Evolutionary conservation across 164 flowering plant genomes (phyloP), one percentile per base, ranked within the genome.

Genomic region (Chloranthus sessilifolius): DNA sequence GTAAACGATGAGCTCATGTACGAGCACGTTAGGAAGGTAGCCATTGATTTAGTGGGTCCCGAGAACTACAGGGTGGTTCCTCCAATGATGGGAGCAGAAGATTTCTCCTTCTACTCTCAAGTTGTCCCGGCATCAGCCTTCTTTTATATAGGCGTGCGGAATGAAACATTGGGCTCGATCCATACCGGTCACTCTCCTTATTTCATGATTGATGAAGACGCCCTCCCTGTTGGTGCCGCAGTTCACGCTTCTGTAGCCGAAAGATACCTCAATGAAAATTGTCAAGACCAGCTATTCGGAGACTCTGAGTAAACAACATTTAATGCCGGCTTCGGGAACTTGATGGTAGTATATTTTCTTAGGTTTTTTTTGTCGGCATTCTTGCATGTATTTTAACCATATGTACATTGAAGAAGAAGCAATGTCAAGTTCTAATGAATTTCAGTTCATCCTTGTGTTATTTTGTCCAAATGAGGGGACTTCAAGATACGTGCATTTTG

Each of bases 41-140:
- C 80, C 2, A 33, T 39, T 2, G 84, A 79, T 27, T 45, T 88
- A 57, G 30, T 85, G 23, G 98, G 96, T 7, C 51, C 70, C 2
- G 33, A 53, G 12, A 76, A 77, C 27, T 82, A 75, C 58, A 56
- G 53, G 52, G 75, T 69, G 19, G 82, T 77, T 2, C 65, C 61
- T 8, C 85, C 83, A 5, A 60, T 80, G 66, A 88, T 92, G 96
- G 98, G 95, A 0, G 78, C 95, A 0, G 98, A 92, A 70, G 98
- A 92, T 66, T 92, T 92, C 73, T 74, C 96, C n/a, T 92, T 92
- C 67, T 92, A 78, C 64, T 61, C 94, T 0, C 65, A 80, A 59
- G 65, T 55, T n/a, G 60, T 88, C 16, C 98, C 98, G 0, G 73
- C 91, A 1, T n/a, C n/a, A n/a, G 82, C 80, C 1, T 88, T 88